Percentiles rank a stretch among this genome's conserved stretches.
phyloP scores from a whole-genome alignment of 2,329 filamentous ascomycete genomes.

The Ophiognomonia clavigignenti-juglandacearum region DNA sequence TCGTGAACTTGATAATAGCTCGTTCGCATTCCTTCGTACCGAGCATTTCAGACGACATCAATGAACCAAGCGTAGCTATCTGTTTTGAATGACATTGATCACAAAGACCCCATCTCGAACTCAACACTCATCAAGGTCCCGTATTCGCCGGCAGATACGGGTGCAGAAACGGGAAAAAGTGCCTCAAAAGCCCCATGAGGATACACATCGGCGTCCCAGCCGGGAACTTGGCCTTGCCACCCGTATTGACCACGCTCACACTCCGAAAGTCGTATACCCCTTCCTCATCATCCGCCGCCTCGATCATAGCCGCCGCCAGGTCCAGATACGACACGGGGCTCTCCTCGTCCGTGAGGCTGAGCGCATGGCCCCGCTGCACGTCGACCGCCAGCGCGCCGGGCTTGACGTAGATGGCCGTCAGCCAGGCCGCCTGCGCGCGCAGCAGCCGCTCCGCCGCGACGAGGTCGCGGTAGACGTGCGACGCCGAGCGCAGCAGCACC shows the following conservation, averaged over 20 bases:
- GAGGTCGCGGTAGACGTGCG: constrained; percentile 35
- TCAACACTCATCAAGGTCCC: no score
- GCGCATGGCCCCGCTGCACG: constrained; percentile 31
- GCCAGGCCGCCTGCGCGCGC: constrained; percentile 31
- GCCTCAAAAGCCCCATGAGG: constrained; percentile 25
- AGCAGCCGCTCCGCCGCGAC: constrained; percentile 29
- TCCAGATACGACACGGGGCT: constrained; percentile 37
- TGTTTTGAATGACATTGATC: no score
- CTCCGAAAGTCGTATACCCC: constrained; percentile 22
- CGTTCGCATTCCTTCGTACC: no score
- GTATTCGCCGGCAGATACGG: constrained; percentile 25
- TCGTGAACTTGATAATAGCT: no score
- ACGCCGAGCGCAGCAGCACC: constrained; percentile 27
- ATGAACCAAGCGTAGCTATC: no score
- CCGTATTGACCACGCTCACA: constrained; percentile 25
- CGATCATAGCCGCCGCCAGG: constrained; percentile 43
- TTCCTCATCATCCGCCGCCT: constrained; percentile 33
- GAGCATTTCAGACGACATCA: no score
- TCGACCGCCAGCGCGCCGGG: constrained; percentile 34
- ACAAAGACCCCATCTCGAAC: no score
- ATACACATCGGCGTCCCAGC: constrained; percentile 27
- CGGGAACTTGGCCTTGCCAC: constrained; percentile 28
- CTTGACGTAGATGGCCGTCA: constrained; percentile 36
- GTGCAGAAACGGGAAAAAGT: constrained; percentile 30
- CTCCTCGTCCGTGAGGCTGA: constrained; percentile 32